A percentile compares a stretch with the other conserved stretches of the same genome.
These are phyloP conservation scores for Erythrobasidium yunnanense DNA, from an alignment of 768 basidiomycete species.

Conservation along the genomic window DNA sequence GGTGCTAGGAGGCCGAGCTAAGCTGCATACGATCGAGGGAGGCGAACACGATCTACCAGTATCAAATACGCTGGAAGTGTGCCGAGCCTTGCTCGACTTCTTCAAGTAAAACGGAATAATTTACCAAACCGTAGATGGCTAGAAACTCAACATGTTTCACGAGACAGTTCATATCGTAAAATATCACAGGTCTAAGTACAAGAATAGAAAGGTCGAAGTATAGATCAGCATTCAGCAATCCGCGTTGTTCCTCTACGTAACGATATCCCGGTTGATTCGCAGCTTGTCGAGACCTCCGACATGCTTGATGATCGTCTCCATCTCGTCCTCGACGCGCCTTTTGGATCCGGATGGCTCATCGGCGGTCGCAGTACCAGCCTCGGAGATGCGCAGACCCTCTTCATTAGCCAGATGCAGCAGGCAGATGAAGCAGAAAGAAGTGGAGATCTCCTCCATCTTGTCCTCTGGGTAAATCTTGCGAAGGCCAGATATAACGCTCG, in stretches of 20 bases:
- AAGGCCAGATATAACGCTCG: constrained; percentile 65
- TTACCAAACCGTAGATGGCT: background rate
- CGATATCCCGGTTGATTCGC: background rate
- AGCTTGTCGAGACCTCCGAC: constrained; percentile 26
- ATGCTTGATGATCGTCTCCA: background rate
- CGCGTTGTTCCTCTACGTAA: background rate
- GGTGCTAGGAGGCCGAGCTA: background rate
- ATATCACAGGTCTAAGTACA: too few species aligned
- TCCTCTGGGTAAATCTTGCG: constrained; percentile 74
- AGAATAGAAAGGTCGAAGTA: background rate
- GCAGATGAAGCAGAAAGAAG: constrained; percentile 98
- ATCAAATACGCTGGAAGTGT: background rate
- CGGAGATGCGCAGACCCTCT: constrained; percentile 66
- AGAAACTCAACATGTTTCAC: too few species aligned
- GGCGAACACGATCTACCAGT: background rate
- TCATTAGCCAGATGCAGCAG: constrained; percentile 92
- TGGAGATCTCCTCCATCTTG: constrained; percentile 96
- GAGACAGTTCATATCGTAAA: too few species aligned
- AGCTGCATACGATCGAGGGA: background rate
- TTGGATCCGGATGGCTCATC: background rate
- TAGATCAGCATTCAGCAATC: background rate
- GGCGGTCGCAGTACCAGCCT: background rate
- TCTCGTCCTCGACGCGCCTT: constrained; percentile 5
- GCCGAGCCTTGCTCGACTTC: background rate
- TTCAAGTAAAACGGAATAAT: background rate